Percentiles rank a stretch among this genome's conserved stretches.
These are phyloP conservation scores for Nephelium lappaceum DNA, from an alignment of 345 rosid species.

Conservation along the genomic window DNA sequence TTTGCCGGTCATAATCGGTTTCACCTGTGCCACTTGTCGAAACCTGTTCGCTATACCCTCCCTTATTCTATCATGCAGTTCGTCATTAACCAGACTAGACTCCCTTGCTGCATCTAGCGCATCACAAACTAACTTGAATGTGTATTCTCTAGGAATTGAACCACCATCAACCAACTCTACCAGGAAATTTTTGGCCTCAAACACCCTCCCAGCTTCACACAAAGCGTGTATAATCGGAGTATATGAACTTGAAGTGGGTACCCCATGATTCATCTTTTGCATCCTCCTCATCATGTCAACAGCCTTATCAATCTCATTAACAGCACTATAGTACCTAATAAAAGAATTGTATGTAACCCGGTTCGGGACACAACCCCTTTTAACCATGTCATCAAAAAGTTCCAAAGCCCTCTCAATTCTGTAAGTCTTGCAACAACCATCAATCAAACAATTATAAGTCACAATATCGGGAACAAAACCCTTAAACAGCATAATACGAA, in stretches of 20 bases:
- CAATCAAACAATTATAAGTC: slow-evolving; percentile 84
- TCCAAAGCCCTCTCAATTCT: slow-evolving; percentile 79
- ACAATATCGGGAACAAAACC: slow-evolving; percentile 85
- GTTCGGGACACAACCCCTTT: slow-evolving; percentile 71
- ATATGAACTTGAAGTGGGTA: slow-evolving; percentile 64
- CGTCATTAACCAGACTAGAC: slow-evolving; percentile 35
- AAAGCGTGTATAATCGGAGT: slow-evolving; percentile 82
- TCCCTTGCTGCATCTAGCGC: slow-evolving; percentile 44
- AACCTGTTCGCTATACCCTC: slow-evolving; percentile 55
- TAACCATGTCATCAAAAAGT: slow-evolving; percentile 72
- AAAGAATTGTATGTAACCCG: slow-evolving; percentile 77
- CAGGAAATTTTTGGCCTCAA: slow-evolving; percentile 65
- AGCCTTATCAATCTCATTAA: slow-evolving; percentile 74
- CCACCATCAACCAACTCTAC: slow-evolving; percentile 74
- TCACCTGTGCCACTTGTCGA: slow-evolving; percentile 57
- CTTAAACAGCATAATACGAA: slow-evolving; percentile 77
- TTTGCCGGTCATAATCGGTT: slow-evolving; percentile 49
- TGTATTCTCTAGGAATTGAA: slow-evolving; percentile 76
- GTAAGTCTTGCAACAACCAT: slow-evolving; percentile 79
- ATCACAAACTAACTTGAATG: slow-evolving; percentile 70
- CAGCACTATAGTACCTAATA: slow-evolving; percentile 70
- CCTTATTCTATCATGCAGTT: slow-evolving; percentile 49
- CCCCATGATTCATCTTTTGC: slow-evolving; percentile 69
- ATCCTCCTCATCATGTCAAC: slow-evolving; percentile 76
- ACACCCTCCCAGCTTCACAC: slow-evolving; percentile 62